Percentiles rank a stretch among this genome's conserved stretches.
phyloP scores from a whole-genome alignment of 768 basidiomycete species.

The Russula abietina region DNA sequence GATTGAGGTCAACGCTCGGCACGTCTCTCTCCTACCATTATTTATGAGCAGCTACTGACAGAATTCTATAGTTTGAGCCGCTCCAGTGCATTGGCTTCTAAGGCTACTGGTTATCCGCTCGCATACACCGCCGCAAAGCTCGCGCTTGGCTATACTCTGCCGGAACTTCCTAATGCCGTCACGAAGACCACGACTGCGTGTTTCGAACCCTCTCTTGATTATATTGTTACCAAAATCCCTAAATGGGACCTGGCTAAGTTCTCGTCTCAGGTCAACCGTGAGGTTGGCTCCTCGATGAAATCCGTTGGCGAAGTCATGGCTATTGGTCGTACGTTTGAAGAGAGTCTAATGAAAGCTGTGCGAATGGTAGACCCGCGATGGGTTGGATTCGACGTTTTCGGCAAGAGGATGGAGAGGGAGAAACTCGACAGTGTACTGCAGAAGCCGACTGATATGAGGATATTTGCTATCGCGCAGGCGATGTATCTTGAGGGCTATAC shows the following conservation, averaged over 20 bases:
- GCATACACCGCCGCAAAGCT: conserved; percentile 99
- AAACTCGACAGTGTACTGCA: conserved; percentile 75
- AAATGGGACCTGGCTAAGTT: conserved; percentile 99
- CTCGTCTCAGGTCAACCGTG: conserved; percentile 85
- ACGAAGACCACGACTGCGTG: conserved; percentile 99
- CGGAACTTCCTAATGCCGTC: conserved; percentile 96
- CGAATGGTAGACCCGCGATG: conserved; percentile 96
- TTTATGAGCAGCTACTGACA: conserved; percentile 4
- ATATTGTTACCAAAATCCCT: conserved; percentile 99
- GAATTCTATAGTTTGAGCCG: conserved; percentile 47
- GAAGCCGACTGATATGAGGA: conserved; percentile 87
- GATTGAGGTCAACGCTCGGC: conserved; percentile 96
- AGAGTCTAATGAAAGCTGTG: conserved; percentile 96
- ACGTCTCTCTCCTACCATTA: conserved; percentile 26
- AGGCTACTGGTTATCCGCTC: conserved; percentile 97
- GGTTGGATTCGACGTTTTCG: conserved; percentile 95
- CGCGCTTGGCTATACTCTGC: conserved; percentile 93
- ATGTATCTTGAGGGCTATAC: conserved; percentile 92
- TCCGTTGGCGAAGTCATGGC: conserved; percentile 99
- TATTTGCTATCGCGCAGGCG: conserved; percentile 96
- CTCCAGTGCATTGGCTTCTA: conserved; percentile 93
- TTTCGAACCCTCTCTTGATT: conserved; percentile 97
- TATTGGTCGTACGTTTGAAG: conserved; percentile 98
- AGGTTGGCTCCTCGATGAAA: conserved; percentile 98
- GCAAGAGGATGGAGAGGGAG: conserved; percentile 52